Evolutionary conservation across 2,329 filamentous ascomycete genomes (phyloP), one percentile per base, ranked within the genome.

Genomic region (Pyrenophora teres): DNA sequence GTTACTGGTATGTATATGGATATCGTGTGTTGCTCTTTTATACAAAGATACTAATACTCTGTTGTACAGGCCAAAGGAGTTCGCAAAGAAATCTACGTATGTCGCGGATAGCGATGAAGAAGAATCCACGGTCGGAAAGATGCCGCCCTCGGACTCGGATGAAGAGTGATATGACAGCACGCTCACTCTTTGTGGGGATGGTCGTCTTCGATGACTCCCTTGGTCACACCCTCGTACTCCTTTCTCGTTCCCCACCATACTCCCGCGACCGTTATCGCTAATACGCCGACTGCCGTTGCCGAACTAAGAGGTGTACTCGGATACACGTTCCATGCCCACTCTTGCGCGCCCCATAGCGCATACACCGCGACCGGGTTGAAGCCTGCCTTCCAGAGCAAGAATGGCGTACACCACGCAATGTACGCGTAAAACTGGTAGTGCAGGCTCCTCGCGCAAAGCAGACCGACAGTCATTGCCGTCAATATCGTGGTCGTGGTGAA

Each of bases 351-450:
- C 88, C 90, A 96, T 8, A 92, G 74, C 3, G 75, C 76, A 65
- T 87, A 87, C 61, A 91, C 83, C 27, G 88, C 65, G 9, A 87
- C 68, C 0, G 88, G 87, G 64, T 88, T 86, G 54, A 86, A 77
- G 1, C 87, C 86, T 48, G 87, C 84, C 65, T 85, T 84, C 91
- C 92, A 97, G 45, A 96, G 82, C 57, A 97, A 79, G 71, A 90
- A 95, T 0, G 92, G 92, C 6, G 90, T 90, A 12, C 88, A 83
- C 92, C 92, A 97, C 23, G 89, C 89, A 53, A 96, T 83, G 79
- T 95, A 96, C 39, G 90, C 86, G 75, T 92, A 97, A 79, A 97
- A 97, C 69, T 97, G 92, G 79, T 96, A 97, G 77, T 97, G 92
- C 63, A 97, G 81, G 48, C 88, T 93, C 51, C 92, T 82, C 21